Conservation (phyloP, 768 basidiomycete genomes). For the Podaxis rugospora region DNA sequence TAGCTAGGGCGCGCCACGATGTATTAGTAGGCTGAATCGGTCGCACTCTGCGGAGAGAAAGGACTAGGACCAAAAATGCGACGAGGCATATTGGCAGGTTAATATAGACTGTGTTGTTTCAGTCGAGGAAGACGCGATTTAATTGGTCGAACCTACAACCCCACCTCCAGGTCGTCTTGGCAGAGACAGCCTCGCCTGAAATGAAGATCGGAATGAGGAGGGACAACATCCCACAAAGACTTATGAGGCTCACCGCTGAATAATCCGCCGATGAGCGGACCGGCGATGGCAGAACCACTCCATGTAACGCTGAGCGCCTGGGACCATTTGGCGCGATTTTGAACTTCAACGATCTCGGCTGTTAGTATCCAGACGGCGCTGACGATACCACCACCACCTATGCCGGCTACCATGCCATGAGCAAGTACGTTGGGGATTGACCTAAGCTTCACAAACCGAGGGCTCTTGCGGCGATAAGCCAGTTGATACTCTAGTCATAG, state of each 20-base stretch:
- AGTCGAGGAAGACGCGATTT: conserved; percentile 11
- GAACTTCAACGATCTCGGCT: conserved; percentile 74
- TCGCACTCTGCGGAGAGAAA: conserved; percentile 57
- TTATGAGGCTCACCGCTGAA: conserved; percentile 61
- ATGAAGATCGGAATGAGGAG: conserved; percentile 6
- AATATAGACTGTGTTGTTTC: conserved; percentile 58
- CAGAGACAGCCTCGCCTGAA: conserved; percentile 31
- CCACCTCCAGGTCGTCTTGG: conserved; percentile 62
- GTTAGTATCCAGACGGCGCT: conserved; percentile 84
- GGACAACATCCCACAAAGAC: neutral
- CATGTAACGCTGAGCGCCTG: conserved; percentile 82
- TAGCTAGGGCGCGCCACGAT: conserved; percentile 52
- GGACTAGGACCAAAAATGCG: conserved; percentile 50
- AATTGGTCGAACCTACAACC: conserved; percentile 54
- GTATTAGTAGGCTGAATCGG: conserved; percentile 40
- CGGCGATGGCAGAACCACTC: conserved; percentile 82
- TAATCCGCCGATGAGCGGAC: conserved; percentile 76
- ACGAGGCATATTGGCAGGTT: conserved; percentile 73
- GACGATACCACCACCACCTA: conserved; percentile 87
- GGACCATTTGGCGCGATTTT: conserved; percentile 75
- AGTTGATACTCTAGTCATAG: conserved; percentile 41
- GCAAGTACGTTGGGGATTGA: conserved; percentile 23
- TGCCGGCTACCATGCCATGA: conserved; percentile 44
- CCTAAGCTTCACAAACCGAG: conserved; percentile 26
- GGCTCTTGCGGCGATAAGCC: conserved; percentile 65